A percentile compares a stretch with the other conserved stretches of the same genome.
phyloP scores from a whole-genome alignment of 495 filamentous ascomycete genomes.

The Rhizodiscina lignyota region DNA sequence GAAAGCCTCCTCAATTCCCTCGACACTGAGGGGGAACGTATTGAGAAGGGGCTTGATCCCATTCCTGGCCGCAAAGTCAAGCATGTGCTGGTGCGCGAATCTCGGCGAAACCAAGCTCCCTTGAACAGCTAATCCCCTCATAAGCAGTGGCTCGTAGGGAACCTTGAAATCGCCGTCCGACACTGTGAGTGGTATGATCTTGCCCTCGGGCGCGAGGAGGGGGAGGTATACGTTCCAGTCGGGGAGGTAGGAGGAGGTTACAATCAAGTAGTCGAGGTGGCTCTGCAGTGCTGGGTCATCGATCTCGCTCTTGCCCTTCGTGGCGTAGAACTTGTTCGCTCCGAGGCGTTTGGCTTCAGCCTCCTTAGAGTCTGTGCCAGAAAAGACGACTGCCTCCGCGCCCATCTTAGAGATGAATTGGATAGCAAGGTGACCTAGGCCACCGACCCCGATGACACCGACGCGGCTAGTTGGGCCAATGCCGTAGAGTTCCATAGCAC shows the following conservation, averaged over 20 bases:
- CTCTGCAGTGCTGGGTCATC: too few species aligned
- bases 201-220: constrained; percentile 27
- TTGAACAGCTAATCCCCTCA: too few species aligned
- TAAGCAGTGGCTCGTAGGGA: too few species aligned
- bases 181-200: constrained; percentile 34
- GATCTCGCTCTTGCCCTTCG: too few species aligned
- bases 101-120: constrained; percentile 1
- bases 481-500: constrained; percentile 30
- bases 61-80: neutral
- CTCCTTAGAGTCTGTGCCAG: constrained; percentile 32
- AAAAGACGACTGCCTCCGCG: constrained; percentile 40
- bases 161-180: constrained; percentile 25
- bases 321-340: constrained; percentile 39
- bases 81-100: neutral
- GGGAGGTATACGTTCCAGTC: constrained; percentile 21
- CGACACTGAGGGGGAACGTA: neutral
- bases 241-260: constrained; percentile 15
- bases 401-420: constrained; percentile 42
- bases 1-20: neutral
- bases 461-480: constrained; percentile 28
- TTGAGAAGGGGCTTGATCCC: neutral
- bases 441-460: constrained; percentile 39
- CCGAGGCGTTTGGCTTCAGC: constrained; percentile 36
- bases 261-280: constrained; percentile 25
- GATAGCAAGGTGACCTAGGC: constrained; percentile 44